These are phyloP conservation scores for Phytophthora sp. DNA, from an alignment of 352 stramenopile species.

Conservation along the genomic window DNA sequence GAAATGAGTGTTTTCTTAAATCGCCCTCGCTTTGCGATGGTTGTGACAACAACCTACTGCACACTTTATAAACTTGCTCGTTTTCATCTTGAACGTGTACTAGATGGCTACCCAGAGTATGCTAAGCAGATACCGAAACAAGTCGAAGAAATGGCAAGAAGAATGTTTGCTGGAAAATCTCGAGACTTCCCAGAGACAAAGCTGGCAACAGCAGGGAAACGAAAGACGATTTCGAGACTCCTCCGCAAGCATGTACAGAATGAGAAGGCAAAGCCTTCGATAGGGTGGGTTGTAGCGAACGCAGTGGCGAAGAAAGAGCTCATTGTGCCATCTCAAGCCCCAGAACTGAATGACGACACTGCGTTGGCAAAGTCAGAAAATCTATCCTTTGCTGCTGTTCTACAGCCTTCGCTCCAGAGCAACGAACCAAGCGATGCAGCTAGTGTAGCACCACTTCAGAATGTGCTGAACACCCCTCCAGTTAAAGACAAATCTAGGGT, in stretches of 20 bases:
- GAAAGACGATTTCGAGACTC: constrained; percentile 50
- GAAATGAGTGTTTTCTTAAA: constrained; percentile 69
- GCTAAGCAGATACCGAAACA: constrained; percentile 41
- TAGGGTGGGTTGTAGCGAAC: constrained; percentile 16
- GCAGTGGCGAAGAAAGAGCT: constrained; percentile 16
- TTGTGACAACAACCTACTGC: constrained; percentile 64
- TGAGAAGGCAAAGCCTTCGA: constrained; percentile 40
- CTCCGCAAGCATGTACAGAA: constrained; percentile 54
- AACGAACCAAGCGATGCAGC: too few species aligned
- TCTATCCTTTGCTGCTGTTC: background rate
- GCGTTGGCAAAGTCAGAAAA: background rate
- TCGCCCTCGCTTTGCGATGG: constrained; percentile 53
- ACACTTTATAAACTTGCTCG: constrained; percentile 66
- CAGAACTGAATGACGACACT: background rate
- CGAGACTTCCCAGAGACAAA: constrained; percentile 15
- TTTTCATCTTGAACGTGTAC: constrained; percentile 58
- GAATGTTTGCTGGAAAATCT: constrained; percentile 39
- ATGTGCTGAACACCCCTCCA: too few species aligned
- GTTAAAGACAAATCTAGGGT: background rate
- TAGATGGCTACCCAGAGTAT: constrained; percentile 65
- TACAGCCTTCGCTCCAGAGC: background rate
- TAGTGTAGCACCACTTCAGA: too few species aligned
- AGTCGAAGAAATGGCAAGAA: constrained; percentile 50
- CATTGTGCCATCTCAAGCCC: background rate
- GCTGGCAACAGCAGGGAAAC: constrained; percentile 29